Percentiles rank a stretch among this genome's conserved stretches.
phyloP scores from a whole-genome alignment of 2,329 filamentous ascomycete species.

The Exophiala lecanii-corni region DNA sequence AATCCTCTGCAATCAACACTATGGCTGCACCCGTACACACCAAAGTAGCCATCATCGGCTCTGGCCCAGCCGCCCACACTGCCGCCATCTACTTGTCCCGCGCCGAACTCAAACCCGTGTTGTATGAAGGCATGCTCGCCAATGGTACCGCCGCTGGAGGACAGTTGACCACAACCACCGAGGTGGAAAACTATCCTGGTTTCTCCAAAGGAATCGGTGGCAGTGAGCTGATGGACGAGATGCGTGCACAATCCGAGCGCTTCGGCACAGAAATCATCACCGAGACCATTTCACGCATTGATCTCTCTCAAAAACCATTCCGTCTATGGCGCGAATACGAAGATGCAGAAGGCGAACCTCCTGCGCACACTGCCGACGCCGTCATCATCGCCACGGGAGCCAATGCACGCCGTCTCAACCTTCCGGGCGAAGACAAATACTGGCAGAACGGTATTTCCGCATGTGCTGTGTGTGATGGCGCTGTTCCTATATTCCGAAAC shows the following conservation, averaged over 20 bases:
- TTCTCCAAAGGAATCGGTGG: conserved; percentile 89
- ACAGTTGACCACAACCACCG: conserved; percentile 96
- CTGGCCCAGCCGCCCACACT: conserved; percentile 94
- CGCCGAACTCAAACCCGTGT: conserved; percentile 87
- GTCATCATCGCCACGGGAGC: conserved; percentile 95
- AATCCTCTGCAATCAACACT: conserved; percentile 58
- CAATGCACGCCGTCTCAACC: conserved; percentile 75
- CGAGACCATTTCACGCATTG: conserved; percentile 86
- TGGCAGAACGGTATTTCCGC: conserved; percentile 97
- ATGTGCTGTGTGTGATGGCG: conserved; percentile 95
- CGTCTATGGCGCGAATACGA: conserved; percentile 89
- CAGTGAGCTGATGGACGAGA: conserved; percentile 85
- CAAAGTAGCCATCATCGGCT: conserved; percentile 62
- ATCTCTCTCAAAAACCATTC: conserved; percentile 80
- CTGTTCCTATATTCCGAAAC: conserved; percentile 94
- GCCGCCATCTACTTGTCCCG: conserved; percentile 94
- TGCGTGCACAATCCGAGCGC: conserved; percentile 83
- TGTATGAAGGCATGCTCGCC: conserved; percentile 97
- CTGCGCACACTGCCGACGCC: conserved; percentile 78
- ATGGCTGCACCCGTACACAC: conserved; percentile 52
- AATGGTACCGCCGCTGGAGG: conserved; percentile 94
- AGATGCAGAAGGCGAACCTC: conserved; percentile 63
- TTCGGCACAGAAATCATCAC: conserved; percentile 92
- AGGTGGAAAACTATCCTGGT: conserved; percentile 96
- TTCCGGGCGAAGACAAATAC: conserved; percentile 87